Evolutionary conservation across 495 filamentous ascomycete species (phyloP).

Genomic region (Venustampulla echinocandica): DNA sequence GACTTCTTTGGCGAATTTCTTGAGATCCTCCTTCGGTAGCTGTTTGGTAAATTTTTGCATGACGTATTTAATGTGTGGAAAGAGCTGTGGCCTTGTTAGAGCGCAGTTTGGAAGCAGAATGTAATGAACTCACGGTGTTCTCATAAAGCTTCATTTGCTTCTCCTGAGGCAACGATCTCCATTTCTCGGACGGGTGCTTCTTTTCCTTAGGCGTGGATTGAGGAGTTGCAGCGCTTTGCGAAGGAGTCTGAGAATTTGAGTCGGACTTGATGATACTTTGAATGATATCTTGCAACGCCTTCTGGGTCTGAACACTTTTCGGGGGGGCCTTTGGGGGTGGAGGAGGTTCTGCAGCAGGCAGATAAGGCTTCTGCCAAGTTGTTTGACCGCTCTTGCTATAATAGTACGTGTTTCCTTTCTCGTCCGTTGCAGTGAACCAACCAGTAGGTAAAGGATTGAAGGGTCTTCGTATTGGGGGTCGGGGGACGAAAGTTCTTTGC

Average conservation of each 20-base stretch:
- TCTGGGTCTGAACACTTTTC: constrained; percentile 44
- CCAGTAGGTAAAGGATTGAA: constrained; percentile 60
- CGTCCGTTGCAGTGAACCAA: constrained; percentile 65
- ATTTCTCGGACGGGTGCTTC: constrained; percentile 63
- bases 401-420: constrained; percentile 66
- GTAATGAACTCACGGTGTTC: constrained; percentile 59
- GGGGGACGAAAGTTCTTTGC: constrained; percentile 51
- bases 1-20: constrained; percentile 78
- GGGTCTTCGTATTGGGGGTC: constrained; percentile 42
- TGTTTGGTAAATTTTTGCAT: constrained; percentile 78
- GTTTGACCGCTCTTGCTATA: constrained; percentile 65
- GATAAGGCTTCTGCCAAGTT: constrained; percentile 71
- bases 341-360: constrained; percentile 52
- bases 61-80: constrained; percentile 73
- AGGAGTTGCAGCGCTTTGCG: constrained; percentile 26
- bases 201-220: constrained; percentile 52
- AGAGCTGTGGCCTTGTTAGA: constrained; percentile 46
- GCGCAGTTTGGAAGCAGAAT: constrained; percentile 9
- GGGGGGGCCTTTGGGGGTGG: constrained; percentile 56
- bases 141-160: constrained; percentile 92
- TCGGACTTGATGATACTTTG: constrained; percentile 68
- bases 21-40: constrained; percentile 78
- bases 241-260: constrained; percentile 27
- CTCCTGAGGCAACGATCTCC: constrained; percentile 67
- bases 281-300: constrained; percentile 74